Evolutionary conservation across 768 basidiomycete species (phyloP).

Genomic region (Trametes cinnabarina): DNA sequence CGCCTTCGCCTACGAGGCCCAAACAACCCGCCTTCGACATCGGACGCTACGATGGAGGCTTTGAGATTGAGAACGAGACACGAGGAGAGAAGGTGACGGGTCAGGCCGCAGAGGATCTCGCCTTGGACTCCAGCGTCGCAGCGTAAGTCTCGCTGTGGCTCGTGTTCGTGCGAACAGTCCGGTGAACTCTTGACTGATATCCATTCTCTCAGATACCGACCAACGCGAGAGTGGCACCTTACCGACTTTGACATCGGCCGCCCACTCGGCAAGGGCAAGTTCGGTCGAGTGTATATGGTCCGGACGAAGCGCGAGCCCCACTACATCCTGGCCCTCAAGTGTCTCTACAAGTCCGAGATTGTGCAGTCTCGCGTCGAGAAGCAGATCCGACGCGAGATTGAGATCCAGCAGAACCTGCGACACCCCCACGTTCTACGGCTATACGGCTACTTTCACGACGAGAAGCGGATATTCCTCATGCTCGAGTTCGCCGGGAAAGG

Average conservation of each 20-base stretch:
- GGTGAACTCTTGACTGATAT: not conserved
- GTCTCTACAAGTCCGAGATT: slow-evolving; percentile 95
- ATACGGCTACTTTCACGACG: slow-evolving; percentile 98
- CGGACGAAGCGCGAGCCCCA: slow-evolving; percentile 84
- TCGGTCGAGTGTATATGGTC: slow-evolving; percentile 98
- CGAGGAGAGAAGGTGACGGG: slow-evolving; percentile 72
- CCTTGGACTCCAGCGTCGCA: slow-evolving; percentile 79
- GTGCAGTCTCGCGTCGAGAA: slow-evolving; percentile 91
- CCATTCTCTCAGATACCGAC: slow-evolving; percentile 47
- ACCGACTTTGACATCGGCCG: slow-evolving; percentile 91
- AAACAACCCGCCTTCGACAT: slow-evolving; percentile 55
- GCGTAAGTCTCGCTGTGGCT: slow-evolving; percentile 41
- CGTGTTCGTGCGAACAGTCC: not conserved
- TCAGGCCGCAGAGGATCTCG: slow-evolving; percentile 76
- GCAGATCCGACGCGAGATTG: slow-evolving; percentile 95
- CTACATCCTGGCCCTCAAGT: slow-evolving; percentile 96
- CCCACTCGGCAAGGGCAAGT: slow-evolving; percentile 98
- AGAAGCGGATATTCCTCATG: slow-evolving; percentile 96
- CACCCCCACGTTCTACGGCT: slow-evolving; percentile 93
- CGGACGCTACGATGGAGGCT: slow-evolving; percentile 92
- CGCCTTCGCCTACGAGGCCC: slow-evolving; percentile 20
- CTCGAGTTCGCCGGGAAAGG: slow-evolving; percentile 97
- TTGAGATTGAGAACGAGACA: slow-evolving; percentile 86
- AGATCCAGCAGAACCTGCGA: slow-evolving; percentile 94
- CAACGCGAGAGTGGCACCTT: slow-evolving; percentile 83